Conservation (phyloP, 2,329 filamentous ascomycete genomes). For the Arthroderma sp. region DNA sequence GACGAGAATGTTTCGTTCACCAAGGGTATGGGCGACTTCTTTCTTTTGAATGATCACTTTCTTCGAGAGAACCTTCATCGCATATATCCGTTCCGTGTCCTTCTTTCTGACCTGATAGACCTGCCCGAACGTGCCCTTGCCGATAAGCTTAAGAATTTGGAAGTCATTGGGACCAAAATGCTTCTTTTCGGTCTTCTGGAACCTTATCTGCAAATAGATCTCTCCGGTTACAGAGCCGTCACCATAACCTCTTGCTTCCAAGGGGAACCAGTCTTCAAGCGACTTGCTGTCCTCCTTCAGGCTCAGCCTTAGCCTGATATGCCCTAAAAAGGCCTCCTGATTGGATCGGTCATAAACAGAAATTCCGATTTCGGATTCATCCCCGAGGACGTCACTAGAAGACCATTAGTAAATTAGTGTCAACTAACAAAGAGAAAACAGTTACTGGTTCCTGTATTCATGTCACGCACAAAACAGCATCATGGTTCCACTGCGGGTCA, state of each 20-base stretch:
- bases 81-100: slow-evolving; percentile 90
- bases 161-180: slow-evolving; percentile 93
- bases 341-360: slow-evolving; percentile 82
- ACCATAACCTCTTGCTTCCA: slow-evolving; percentile 68
- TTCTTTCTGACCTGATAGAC: slow-evolving; percentile 98
- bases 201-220: slow-evolving; percentile 73
- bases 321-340: slow-evolving; percentile 82
- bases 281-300: slow-evolving; percentile 55
- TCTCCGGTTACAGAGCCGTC: slow-evolving; percentile 69
- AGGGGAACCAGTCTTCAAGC: slow-evolving; percentile 71
- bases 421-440: slow-evolving; percentile 1
- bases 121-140: slow-evolving; percentile 95
- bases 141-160: slow-evolving; percentile 87
- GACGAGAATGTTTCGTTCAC: slow-evolving; percentile 92
- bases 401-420: slow-evolving; percentile 17
- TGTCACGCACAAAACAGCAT: slow-evolving; percentile 73
- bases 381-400: slow-evolving; percentile 75
- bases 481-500: slow-evolving; percentile 88
- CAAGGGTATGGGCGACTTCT: slow-evolving; percentile 92
- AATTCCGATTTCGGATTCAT: slow-evolving; percentile 79
- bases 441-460: neutral
- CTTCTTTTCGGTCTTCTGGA: slow-evolving; percentile 76
- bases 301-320: slow-evolving; percentile 67
- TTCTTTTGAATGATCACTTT: slow-evolving; percentile 99
- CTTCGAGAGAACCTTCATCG: slow-evolving; percentile 98